Evolutionary conservation across 164 flowering plant genomes (phyloP), one percentile per base, ranked within the genome.

Genomic region (Vitis riparia): DNA sequence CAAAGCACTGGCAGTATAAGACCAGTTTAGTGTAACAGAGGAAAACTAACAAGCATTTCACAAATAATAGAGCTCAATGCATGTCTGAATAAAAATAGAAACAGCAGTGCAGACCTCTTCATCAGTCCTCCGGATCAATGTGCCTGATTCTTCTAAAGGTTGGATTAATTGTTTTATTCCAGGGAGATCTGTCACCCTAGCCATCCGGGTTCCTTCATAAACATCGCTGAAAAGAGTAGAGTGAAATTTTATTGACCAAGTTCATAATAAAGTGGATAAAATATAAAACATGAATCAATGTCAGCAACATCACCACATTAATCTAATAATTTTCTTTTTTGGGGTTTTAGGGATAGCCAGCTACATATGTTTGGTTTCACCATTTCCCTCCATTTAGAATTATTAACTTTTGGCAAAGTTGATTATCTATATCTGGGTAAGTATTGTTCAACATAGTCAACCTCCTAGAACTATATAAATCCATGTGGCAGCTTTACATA

Each of bases 181-280:
- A 56, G 83, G 44, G 55, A 95, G 78, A 85, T 95, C 99, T 66
- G 74, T 55, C 65, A 74, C 84, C 59, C 67, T 81, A 63, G 98
- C 98, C 85, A 79, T 82, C 51, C 99, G 77, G 12, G 96, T 88
- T 63, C 99, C 99, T 83, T 95, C 98, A 69, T 95, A 95, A 55
- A 95, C 81, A 82, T 95, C 99, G 83, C 99, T 95, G 70, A 27
- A 57, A 64, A 58, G 15, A 65, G 68, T 44, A 61, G 71, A 51
- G 66, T 16, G 3, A 48, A 29, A 8, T 27, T 48, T 61, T 19
- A 73, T 29, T 48, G n/a, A 32, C 27, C 13, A 27, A 9, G 14
- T 17, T 59, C 44, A 27, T 27, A 16, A 16, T 11, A 23, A 27
- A 23, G 13, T 7, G 62, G 29, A 9, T 10, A 59, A 27, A 59